phyloP scores from a whole-genome alignment of 2,329 filamentous ascomycete species.

The Cordyceps tenuipes region DNA sequence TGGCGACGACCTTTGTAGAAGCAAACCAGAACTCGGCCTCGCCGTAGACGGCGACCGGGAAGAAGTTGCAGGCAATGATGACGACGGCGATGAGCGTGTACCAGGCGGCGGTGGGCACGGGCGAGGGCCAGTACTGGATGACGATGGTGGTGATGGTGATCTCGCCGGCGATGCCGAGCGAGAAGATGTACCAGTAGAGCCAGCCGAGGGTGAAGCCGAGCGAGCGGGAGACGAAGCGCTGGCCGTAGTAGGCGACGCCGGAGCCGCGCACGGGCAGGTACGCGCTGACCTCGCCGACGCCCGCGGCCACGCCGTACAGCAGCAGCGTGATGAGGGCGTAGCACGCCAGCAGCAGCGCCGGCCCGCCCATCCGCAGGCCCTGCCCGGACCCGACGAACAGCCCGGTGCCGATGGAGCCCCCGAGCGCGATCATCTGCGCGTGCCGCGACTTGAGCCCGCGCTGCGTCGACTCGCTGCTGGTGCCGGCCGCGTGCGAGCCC shows the following conservation, averaged over 20 bases:
- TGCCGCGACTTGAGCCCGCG: constrained; percentile 24
- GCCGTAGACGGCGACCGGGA: constrained; percentile 36
- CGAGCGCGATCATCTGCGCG: constrained; percentile 46
- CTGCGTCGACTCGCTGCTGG: constrained; percentile 5
- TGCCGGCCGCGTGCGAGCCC: neutral
- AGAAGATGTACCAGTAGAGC: constrained; percentile 32
- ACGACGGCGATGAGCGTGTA: constrained; percentile 15
- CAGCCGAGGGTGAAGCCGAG: constrained; percentile 32
- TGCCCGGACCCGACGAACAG: constrained; percentile 47
- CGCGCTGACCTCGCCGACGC: constrained; percentile 25
- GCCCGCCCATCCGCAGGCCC: constrained; percentile 32
- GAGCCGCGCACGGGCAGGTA: constrained; percentile 18
- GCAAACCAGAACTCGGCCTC: constrained; percentile 43
- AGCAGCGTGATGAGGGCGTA: constrained; percentile 44
- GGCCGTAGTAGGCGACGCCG: constrained; percentile 19
- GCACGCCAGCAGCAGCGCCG: constrained; percentile 35
- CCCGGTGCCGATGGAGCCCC: constrained; percentile 11
- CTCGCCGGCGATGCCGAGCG: constrained; percentile 14
- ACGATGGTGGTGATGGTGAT: constrained; percentile 15
- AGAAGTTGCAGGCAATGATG: constrained; percentile 15
- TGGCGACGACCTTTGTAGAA: constrained; percentile 38
- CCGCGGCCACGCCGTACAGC: constrained; percentile 46
- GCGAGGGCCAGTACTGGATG: constrained; percentile 17
- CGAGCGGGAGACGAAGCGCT: constrained; percentile 21
- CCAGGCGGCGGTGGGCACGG: constrained; percentile 15